Conservation (phyloP, 768 basidiomycete species). For the Boletus subparvulus region DNA sequence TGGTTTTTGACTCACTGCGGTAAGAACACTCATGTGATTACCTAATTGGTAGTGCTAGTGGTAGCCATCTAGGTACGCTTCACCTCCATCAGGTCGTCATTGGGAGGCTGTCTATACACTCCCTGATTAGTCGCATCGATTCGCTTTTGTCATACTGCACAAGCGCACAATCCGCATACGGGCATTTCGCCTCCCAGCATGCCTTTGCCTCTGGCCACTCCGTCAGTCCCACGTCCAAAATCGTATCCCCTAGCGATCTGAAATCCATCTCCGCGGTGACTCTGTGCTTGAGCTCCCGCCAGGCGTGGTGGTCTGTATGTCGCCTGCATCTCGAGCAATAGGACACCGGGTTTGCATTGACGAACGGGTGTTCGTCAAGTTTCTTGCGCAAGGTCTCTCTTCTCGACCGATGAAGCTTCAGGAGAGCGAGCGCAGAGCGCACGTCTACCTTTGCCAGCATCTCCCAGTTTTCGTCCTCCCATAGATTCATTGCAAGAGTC, state of each 20-base stretch:
- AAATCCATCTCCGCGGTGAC: constrained; percentile 58
- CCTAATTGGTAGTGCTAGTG: background rate
- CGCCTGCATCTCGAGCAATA: constrained; percentile 50
- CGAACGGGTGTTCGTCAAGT: constrained; percentile 59
- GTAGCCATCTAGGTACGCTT: too few species aligned
- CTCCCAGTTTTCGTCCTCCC: constrained; percentile 43
- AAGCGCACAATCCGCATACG: constrained; percentile 42
- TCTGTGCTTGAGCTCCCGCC: constrained; percentile 62
- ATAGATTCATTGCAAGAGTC: constrained; percentile 55
- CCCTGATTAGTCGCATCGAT: constrained; percentile 52
- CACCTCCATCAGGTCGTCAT: constrained; percentile 27
- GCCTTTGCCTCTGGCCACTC: constrained; percentile 59
- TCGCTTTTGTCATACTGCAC: constrained; percentile 56
- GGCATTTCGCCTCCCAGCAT: constrained; percentile 61
- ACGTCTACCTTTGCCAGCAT: constrained; percentile 49
- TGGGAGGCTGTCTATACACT: constrained; percentile 54
- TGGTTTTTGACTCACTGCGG: background rate
- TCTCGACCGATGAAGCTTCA: constrained; percentile 53
- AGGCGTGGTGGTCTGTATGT: constrained; percentile 55
- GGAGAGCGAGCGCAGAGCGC: constrained; percentile 51
- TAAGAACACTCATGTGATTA: constrained; percentile 6
- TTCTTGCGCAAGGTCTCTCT: constrained; percentile 49
- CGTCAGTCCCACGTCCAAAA: constrained; percentile 46
- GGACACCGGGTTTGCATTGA: constrained; percentile 41
- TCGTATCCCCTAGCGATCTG: constrained; percentile 59